Conservation (phyloP, 2,329 filamentous ascomycete genomes). For the Karstenula rhodostoma region DNA sequence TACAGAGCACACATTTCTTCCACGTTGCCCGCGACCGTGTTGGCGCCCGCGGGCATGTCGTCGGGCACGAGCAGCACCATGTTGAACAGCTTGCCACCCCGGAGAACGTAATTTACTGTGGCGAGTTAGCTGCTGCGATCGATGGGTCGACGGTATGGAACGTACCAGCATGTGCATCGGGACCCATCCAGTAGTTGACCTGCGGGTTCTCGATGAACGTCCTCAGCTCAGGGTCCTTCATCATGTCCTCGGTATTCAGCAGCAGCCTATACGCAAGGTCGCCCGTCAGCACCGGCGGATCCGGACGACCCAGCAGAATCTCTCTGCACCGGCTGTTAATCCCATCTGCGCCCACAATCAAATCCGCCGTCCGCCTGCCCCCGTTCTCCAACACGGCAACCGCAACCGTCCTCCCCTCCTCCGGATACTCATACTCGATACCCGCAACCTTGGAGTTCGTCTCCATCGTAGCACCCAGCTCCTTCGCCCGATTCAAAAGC, state of each 20-base stretch:
- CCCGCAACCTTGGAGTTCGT: slow-evolving; percentile 56
- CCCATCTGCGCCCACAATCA: slow-evolving; percentile 60
- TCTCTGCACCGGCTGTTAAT: slow-evolving; percentile 57
- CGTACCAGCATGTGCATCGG: slow-evolving; percentile 58
- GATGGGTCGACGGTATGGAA: not conserved
- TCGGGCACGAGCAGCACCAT: slow-evolving; percentile 62
- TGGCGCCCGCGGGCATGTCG: slow-evolving; percentile 56
- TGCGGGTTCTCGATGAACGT: slow-evolving; percentile 57
- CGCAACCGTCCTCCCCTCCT: slow-evolving; percentile 41
- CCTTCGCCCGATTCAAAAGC: slow-evolving; percentile 56
- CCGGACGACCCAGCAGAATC: slow-evolving; percentile 54
- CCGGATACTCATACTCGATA: slow-evolving; percentile 44
- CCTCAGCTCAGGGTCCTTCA: slow-evolving; percentile 56
- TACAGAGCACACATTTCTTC: slow-evolving; percentile 64
- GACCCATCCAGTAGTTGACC: slow-evolving; percentile 63
- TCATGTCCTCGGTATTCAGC: slow-evolving; percentile 56
- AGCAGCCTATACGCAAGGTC: slow-evolving; percentile 61
- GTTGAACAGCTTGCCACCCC: slow-evolving; percentile 59
- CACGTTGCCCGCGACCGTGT: slow-evolving; percentile 59
- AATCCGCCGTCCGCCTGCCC: slow-evolving; percentile 49
- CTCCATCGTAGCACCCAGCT: slow-evolving; percentile 58
- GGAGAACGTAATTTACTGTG: slow-evolving; percentile 60
- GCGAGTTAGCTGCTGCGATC: slow-evolving; percentile 6
- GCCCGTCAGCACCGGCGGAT: slow-evolving; percentile 59
- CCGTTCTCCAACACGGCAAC: slow-evolving; percentile 54